phyloP scores from a whole-genome alignment of 768 basidiomycete species.

The Boletus rubescentipes region DNA sequence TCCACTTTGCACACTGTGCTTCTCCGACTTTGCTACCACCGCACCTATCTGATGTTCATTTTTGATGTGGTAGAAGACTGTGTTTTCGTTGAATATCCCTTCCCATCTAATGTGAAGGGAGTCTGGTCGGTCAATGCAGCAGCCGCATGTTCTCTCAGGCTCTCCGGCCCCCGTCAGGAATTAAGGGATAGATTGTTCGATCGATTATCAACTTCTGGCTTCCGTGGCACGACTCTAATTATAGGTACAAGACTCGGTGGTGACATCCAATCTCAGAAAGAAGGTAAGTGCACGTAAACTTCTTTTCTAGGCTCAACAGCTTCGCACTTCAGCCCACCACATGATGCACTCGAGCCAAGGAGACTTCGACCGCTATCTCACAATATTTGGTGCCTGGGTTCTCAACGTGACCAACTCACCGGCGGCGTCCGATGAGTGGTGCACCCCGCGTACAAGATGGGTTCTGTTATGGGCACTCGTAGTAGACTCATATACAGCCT shows the following conservation, averaged over 20 bases:
- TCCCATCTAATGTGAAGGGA: no score
- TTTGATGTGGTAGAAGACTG: no score
- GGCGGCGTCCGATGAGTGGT: no score
- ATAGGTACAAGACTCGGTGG: not conserved
- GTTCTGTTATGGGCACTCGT: not conserved
- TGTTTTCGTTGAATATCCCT: no score
- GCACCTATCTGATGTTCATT: no score
- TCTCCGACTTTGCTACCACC: no score
- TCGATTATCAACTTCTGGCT: not conserved
- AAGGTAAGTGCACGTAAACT: not conserved
- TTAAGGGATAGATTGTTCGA: not conserved
- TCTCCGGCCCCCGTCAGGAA: not conserved
- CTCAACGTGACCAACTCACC: not conserved
- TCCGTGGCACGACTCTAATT: not conserved
- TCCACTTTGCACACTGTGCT: no score
- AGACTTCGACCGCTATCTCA: not conserved
- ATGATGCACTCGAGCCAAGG: not conserved
- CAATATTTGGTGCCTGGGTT: not conserved
- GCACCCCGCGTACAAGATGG: no score
- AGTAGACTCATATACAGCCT: not conserved
- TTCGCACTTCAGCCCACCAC: not conserved
- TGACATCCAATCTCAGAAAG: not conserved
- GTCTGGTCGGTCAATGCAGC: no score
- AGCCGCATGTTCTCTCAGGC: no score
- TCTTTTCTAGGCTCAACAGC: not conserved